These are phyloP conservation scores for Thielaviopsis punctulata DNA, from an alignment of 2,329 filamentous ascomycete genomes.

Conservation along the genomic window DNA sequence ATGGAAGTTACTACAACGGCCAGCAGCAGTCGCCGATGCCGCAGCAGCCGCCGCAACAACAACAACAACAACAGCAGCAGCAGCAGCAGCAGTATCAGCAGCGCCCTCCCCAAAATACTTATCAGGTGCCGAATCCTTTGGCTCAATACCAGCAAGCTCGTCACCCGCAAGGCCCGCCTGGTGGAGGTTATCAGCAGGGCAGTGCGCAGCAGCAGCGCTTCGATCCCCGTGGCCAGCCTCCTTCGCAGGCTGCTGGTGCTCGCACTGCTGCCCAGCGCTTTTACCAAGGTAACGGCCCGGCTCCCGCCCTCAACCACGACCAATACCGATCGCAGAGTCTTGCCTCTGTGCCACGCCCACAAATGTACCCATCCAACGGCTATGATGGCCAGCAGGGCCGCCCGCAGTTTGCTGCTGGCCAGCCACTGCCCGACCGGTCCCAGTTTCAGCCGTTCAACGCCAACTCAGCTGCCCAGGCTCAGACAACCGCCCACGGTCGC, in stretches of 20 bases:
- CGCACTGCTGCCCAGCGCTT: conserved; percentile 37
- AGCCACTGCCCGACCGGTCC: not conserved
- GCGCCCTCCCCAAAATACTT: conserved; percentile 33
- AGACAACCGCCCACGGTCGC: conserved; percentile 80
- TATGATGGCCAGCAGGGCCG: conserved; percentile 45
- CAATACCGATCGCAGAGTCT: conserved; percentile 86
- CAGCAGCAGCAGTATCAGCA: conserved; percentile 23
- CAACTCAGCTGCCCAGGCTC: conserved; percentile 28
- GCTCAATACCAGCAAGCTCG: conserved; percentile 28
- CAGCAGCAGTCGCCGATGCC: conserved; percentile 1
- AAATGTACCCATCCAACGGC: conserved; percentile 49
- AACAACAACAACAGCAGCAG: conserved; percentile 1
- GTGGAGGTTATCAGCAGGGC: conserved; percentile 18
- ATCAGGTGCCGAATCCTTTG: conserved; percentile 26
- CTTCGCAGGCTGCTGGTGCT: conserved; percentile 23
- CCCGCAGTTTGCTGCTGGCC: not conserved
- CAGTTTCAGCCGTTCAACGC: conserved; percentile 10
- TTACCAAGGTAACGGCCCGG: conserved; percentile 42
- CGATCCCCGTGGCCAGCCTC: conserved; percentile 38
- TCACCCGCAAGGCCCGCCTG: conserved; percentile 24
- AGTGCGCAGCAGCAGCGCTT: conserved; percentile 20
- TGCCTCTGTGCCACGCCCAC: conserved; percentile 56
- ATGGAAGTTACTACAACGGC: not conserved
- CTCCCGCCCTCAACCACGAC: conserved; percentile 65
- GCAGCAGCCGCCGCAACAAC: conserved; percentile 4